Evolutionary conservation across 2,329 filamentous ascomycete species (phyloP).

Genomic region (Talaromyces sp.): DNA sequence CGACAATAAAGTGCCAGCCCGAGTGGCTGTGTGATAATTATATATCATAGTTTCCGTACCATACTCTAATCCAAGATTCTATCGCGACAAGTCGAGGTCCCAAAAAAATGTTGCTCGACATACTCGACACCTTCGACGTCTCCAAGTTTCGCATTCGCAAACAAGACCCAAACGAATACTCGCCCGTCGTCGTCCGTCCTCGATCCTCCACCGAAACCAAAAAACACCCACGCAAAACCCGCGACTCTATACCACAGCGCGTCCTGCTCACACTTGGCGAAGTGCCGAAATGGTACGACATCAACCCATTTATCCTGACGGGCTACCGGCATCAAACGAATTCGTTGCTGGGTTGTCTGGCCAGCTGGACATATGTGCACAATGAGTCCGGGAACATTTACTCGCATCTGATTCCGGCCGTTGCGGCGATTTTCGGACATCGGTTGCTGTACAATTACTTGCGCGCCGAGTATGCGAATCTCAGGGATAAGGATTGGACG

Average conservation of each 20-base stretch:
- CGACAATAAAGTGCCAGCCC: not conserved
- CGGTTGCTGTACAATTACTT: slow-evolving; percentile 12
- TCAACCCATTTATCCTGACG: slow-evolving; percentile 38
- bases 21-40: not conserved
- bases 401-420: slow-evolving; percentile 43
- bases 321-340: slow-evolving; percentile 43
- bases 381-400: slow-evolving; percentile 45
- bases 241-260: not conserved
- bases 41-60: not conserved
- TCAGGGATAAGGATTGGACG: slow-evolving; percentile 11
- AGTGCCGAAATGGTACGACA: slow-evolving; percentile 37
- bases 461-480: slow-evolving; percentile 4
- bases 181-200: not conserved
- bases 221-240: not conserved
- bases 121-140: not conserved
- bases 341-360: slow-evolving; percentile 33
- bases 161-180: not conserved
- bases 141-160: not conserved
- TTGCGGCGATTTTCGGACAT: slow-evolving; percentile 16
- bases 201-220: not conserved
- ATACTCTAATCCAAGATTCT: not conserved
- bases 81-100: too few species aligned
- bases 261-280: slow-evolving; percentile 4
- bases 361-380: slow-evolving; percentile 40
- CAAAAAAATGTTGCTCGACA: not conserved